phyloP scores from a whole-genome alignment of 208 protist genomes.

The Acanthamoeba lenticulata region DNA sequence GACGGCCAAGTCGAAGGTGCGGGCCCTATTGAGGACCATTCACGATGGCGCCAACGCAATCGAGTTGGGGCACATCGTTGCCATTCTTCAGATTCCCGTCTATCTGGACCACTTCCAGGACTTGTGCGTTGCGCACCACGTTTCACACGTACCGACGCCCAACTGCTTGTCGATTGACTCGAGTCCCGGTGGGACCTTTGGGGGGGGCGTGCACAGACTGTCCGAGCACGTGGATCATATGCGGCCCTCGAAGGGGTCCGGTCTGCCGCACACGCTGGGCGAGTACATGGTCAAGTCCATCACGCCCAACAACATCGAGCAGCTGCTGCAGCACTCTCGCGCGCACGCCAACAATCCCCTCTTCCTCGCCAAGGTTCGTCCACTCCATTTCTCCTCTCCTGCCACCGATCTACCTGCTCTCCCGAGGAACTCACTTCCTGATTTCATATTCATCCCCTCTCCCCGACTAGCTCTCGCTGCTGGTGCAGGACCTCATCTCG shows the following conservation, averaged over 20 bases:
- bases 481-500: conserved; percentile 22
- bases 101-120: conserved; percentile 61
- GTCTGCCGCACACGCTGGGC: not conserved
- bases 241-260: not conserved
- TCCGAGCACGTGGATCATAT: not conserved
- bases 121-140: not conserved
- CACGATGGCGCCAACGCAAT: not conserved
- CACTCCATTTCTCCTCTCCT: not conserved
- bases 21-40: not conserved
- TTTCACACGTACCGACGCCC: not conserved
- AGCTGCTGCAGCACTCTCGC: not conserved
- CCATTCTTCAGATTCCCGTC: conserved; percentile 45
- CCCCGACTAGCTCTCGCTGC: conserved; percentile 54
- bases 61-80: not conserved
- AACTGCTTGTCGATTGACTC: not conserved
- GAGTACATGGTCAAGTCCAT: conserved; percentile 32
- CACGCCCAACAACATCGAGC: not conserved
- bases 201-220: not conserved
- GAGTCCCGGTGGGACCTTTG: not conserved
- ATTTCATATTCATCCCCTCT: no score
- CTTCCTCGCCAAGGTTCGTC: conserved; percentile 49
- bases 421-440: not conserved
- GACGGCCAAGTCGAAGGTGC: not conserved
- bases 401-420: not conserved
- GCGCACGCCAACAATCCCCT: conserved; percentile 20